These are phyloP conservation scores for Blakeslea trispora DNA, from an alignment of 371 early-diverging fungal genomes.

Conservation along the genomic window DNA sequence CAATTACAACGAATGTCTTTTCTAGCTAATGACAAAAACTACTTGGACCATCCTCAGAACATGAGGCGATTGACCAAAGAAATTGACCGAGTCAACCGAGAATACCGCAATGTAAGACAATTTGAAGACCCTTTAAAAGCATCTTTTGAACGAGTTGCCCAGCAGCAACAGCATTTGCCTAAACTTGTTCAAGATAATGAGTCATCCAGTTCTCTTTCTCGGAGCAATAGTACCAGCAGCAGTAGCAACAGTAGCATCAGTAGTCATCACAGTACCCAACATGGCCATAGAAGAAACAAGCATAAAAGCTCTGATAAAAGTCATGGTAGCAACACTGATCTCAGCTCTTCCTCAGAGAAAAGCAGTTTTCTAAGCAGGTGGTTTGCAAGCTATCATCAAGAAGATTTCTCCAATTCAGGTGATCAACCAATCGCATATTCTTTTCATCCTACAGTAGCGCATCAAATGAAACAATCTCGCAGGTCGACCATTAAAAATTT, in stretches of 20 bases:
- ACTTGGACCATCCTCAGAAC: conserved; percentile 53
- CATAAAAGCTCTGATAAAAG: conserved; percentile 10
- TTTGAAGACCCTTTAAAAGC: conserved; percentile 44
- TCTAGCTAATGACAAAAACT: conserved; percentile 52
- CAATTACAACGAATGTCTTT: conserved; percentile 53
- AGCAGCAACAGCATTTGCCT: background rate
- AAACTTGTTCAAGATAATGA: background rate
- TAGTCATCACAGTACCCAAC: background rate
- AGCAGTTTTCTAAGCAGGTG: conserved; percentile 16
- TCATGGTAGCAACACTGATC: background rate
- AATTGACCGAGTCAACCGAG: conserved; percentile 53
- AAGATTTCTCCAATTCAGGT: background rate
- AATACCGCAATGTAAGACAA: conserved; percentile 41
- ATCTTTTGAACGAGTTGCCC: conserved; percentile 34
- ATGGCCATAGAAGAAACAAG: background rate
- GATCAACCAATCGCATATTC: too few species aligned
- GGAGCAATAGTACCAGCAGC: conserved; percentile 1
- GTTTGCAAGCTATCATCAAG: conserved; percentile 7
- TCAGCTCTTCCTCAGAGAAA: conserved; percentile 9
- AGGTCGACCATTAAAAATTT: too few species aligned
- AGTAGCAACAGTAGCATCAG: conserved; percentile 1
- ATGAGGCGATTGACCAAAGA: conserved; percentile 58
- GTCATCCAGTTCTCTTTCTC: background rate
- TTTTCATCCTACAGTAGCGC: background rate
- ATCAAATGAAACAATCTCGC: background rate